Evolutionary conservation across 345 rosid genomes (phyloP).

Genomic region (Barbarea vulgaris): DNA sequence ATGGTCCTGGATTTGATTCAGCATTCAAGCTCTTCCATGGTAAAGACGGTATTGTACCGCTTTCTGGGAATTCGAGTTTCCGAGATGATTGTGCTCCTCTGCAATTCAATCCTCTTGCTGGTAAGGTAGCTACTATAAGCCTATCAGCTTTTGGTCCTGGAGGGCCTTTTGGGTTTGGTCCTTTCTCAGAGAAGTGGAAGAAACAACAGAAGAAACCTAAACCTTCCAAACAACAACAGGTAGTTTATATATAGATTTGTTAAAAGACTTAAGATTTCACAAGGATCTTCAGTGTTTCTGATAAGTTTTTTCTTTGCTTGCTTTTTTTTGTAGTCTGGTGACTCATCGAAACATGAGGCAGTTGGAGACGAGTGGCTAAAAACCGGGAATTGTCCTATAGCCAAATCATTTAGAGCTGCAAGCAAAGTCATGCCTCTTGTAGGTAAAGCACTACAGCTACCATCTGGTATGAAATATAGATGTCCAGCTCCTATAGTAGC

Average conservation of each 20-base stretch:
- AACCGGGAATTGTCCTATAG: constrained; percentile 85
- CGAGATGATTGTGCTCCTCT: constrained; percentile 43
- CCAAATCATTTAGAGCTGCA: constrained; percentile 82
- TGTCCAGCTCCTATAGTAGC: constrained; percentile 86
- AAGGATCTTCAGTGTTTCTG: background rate
- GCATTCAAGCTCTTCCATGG: constrained; percentile 89
- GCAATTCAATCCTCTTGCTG: constrained; percentile 75
- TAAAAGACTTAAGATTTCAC: background rate
- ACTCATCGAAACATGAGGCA: constrained; percentile 66
- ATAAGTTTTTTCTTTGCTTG: constrained; percentile 8
- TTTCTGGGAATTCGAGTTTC: constrained; percentile 47
- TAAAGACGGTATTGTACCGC: constrained; percentile 81
- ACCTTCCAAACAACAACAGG: constrained; percentile 63
- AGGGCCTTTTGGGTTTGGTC: constrained; percentile 77
- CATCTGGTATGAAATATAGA: constrained; percentile 62
- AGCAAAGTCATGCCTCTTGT: constrained; percentile 73
- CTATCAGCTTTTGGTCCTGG: constrained; percentile 75
- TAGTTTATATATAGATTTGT: constrained; percentile 32
- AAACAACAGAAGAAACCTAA: constrained; percentile 65
- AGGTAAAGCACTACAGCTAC: constrained; percentile 61
- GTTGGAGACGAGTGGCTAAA: constrained; percentile 74
- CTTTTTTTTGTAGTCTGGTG: constrained; percentile 49
- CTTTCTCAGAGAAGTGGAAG: constrained; percentile 66
- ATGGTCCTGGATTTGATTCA: constrained; percentile 70
- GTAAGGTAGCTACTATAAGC: constrained; percentile 73